Conservation (phyloP, 805 yeast species). For the Candida namnaoensis region DNA sequence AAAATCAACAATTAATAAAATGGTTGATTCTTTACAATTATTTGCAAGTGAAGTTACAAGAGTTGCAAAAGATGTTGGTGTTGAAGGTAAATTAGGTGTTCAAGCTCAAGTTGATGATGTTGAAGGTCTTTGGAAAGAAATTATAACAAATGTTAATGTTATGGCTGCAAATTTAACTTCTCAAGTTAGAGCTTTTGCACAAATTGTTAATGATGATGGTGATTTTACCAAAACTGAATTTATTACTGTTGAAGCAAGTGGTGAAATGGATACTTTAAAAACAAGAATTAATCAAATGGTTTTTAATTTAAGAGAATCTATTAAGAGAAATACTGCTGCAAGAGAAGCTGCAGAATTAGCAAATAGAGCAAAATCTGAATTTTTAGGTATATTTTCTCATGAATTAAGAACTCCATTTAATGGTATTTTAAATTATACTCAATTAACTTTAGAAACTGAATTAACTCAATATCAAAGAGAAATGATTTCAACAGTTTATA, state of each 20-base stretch:
- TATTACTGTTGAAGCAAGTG: conserved; percentile 78
- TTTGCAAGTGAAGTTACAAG: conserved; percentile 85
- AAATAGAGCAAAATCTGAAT: conserved; percentile 76
- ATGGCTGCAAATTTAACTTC: conserved; percentile 89
- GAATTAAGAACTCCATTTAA: conserved; percentile 84
- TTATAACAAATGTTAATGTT: conserved; percentile 83
- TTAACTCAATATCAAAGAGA: conserved; percentile 82
- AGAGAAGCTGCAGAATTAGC: conserved; percentile 87
- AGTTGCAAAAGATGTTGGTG: conserved; percentile 88
- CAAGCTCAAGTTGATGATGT: conserved; percentile 87
- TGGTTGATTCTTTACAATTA: conserved; percentile 84
- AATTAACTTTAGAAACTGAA: conserved; percentile 73
- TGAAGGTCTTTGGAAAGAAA: conserved; percentile 86
- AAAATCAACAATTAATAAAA: conserved; percentile 80
- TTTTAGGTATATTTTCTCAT: conserved; percentile 75
- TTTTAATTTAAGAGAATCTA: conserved; percentile 70
- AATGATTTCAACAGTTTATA: conserved; percentile 79
- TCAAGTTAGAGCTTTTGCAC: conserved; percentile 85
- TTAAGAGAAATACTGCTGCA: conserved; percentile 81
- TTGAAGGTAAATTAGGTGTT: conserved; percentile 84
- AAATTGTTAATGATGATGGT: conserved; percentile 85
- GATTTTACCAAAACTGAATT: conserved; percentile 84
- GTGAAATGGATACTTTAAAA: conserved; percentile 58
- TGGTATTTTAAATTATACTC: conserved; percentile 88
- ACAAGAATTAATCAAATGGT: conserved; percentile 64